A percentile compares a stretch with the other conserved stretches of the same genome.
Evolutionary conservation across 179 eudicot species (phyloP).

Genomic region (Beta corolliflora): DNA sequence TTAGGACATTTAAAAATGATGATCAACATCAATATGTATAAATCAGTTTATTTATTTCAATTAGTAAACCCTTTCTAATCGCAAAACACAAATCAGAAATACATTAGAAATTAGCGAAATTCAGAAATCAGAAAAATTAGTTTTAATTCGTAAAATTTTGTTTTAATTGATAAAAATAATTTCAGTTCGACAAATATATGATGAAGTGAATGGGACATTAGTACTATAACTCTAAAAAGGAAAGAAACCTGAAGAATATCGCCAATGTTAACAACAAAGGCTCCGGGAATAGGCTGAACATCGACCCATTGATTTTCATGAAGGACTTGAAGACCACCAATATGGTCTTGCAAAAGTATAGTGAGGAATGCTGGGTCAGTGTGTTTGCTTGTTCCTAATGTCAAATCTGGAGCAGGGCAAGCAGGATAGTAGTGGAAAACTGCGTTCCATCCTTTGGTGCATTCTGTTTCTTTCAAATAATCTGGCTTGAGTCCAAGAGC

Average conservation of each 20-base stretch:
- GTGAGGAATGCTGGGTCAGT: constrained; percentile 26
- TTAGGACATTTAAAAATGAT: too few species aligned
- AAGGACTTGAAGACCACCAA: constrained; percentile 33
- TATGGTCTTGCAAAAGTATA: constrained; percentile 26
- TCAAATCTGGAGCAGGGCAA: constrained; percentile 33
- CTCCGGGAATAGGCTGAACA: constrained; percentile 26
- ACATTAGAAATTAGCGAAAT: too few species aligned
- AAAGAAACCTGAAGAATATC: constrained; percentile 27
- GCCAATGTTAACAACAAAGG: constrained; percentile 21
- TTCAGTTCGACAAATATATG: too few species aligned
- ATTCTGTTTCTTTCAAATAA: constrained; percentile 1
- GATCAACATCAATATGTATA: too few species aligned
- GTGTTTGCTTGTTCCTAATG: constrained; percentile 26
- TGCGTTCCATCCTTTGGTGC: constrained; percentile 21
- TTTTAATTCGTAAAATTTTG: too few species aligned
- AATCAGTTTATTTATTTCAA: too few species aligned
- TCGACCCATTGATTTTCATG: constrained; percentile 33
- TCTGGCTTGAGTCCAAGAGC: constrained; percentile 30
- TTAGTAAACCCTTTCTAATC: too few species aligned
- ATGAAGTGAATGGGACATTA: too few species aligned
- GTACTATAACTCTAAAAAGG: too few species aligned
- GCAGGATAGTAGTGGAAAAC: constrained; percentile 34
- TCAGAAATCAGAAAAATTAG: too few species aligned
- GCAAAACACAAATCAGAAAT: too few species aligned
- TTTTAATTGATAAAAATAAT: too few species aligned